Conservation (phyloP, 1,284 basidiomycete genomes). For the Sporisorium reilianum region DNA sequence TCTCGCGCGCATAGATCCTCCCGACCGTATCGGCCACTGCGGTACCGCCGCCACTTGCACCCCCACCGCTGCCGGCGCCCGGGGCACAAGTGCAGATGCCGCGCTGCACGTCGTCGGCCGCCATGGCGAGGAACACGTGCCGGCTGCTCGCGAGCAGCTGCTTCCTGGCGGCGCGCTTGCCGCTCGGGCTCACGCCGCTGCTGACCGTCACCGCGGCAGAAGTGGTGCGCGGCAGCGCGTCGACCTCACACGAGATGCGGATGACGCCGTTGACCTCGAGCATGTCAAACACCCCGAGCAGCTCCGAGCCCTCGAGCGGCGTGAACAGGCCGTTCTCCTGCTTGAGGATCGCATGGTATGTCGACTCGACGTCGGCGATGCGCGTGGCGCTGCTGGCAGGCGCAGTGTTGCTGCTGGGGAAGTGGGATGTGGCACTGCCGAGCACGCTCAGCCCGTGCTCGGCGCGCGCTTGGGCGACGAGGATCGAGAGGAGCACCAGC, state of each 20-base stretch:
- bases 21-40: slow-evolving; percentile 50
- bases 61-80: neutral
- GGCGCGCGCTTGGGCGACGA: slow-evolving; percentile 52
- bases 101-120: slow-evolving; percentile 47
- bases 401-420: neutral
- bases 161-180: slow-evolving; percentile 62
- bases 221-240: neutral
- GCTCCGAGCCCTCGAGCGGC: slow-evolving; percentile 59
- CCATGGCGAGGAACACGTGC: slow-evolving; percentile 43
- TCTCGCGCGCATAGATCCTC: slow-evolving; percentile 49
- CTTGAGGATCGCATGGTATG: slow-evolving; percentile 57
- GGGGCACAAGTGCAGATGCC: slow-evolving; percentile 52
- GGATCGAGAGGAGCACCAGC: slow-evolving; percentile 60
- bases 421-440: too few species aligned
- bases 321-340: slow-evolving; percentile 53
- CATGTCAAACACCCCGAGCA: slow-evolving; percentile 64
- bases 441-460: slow-evolving; percentile 39
- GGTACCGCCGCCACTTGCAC: neutral
- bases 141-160: slow-evolving; percentile 58
- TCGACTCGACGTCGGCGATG: slow-evolving; percentile 58
- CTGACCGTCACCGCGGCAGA: neutral
- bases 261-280: slow-evolving; percentile 66
- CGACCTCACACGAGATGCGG: slow-evolving; percentile 47
- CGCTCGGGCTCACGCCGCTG: slow-evolving; percentile 51
- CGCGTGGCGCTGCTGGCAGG: slow-evolving; percentile 13